Evolutionary conservation across 495 filamentous ascomycete genomes (phyloP), one percentile per base, ranked within the genome.

Genomic region (Hyaloscypha hepaticicola): DNA sequence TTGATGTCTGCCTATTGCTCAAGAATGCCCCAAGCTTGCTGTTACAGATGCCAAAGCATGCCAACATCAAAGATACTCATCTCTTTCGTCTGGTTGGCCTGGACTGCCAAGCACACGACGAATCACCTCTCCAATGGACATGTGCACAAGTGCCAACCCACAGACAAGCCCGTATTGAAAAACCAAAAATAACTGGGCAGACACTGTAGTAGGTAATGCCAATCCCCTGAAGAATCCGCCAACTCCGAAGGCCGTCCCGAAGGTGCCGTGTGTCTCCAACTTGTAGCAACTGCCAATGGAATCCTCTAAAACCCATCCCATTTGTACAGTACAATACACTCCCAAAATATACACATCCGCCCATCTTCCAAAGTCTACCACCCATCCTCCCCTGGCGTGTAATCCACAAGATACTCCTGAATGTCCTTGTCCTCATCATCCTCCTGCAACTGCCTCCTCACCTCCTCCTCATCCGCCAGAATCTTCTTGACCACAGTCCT

Each of bases 381-480:
- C 3, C 67, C 67, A 57, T 69, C 67, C 33, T 53, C 50, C 0
- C 67, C 67, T 33, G 66, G 63, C 58, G 58, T 58, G 55, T 73
- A 76, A 77, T 86, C 84, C 70, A 87, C 79, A 75, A 92, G 76
- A 69, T 87, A 85, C 72, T 91, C 86, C 80, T 85, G 81, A 71
- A 93, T 84, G 70, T 88, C 88, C 72, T 83, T 87, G 60, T 88
- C 83, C 70, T 89, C 87, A 45, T 87, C 74, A 68, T 87, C 62
- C 26, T 79, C 77, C 45, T 82, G 74, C 8, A 76, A 74, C 64
- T 78, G 76, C 2, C 74, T 77, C 1, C 77, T 67, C 52, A 77
- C 73, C 73, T 76, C 75, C 24, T 80, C 87, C 74, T 75, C 83
- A 69, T 65, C 87, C 34, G 80, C 79, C 50, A 82, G 64, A 49